Base-by-base conservation (phyloP, 1,139 yeast species). In the Sugiyamaella castrensis region DNA sequence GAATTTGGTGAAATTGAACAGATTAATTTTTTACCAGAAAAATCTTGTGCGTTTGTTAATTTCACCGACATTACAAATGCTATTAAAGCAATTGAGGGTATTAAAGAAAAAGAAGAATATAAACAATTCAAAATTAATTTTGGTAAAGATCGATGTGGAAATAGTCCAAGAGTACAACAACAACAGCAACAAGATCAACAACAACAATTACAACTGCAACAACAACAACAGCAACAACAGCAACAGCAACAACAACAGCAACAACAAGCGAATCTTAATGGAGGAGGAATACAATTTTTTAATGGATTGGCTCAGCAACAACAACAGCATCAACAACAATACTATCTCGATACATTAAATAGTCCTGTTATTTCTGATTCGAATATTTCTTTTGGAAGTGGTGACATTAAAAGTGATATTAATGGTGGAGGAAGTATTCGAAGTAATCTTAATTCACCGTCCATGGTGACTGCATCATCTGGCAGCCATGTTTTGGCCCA, bases 91-190 rank as follows among this genome's bases (percentile, higher is more conserved):
- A 84, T 91, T 58, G 82, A 81, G 49, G 80, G 81, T 56, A 78
- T 82, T 56, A 80, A 79, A 55, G 71, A 72, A 40, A 74, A 75
- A 53, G 71, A 70, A 3, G 71, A 69, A 30, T 80, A 73, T 66
- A 70, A 67, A 53, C 70, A 68, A 54, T 76, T 85, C 57, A 85
- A 83, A 62, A 83, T 89, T 55, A 82, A 86, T 59, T 89, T 84
- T 68, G 98, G 98, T 51, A 92, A 92, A 67, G 97, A 89, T 67
- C 77, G 98, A 62, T 92, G 98, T 69, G 97, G 95, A 28, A 87
- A 88, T 64, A 80, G 83, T 48, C 87, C 88, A 33, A 57, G 70
- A 13, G 51, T 46, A 9, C 24, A 26, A 13, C 31, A 36, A 24
- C 40, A 37, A 19, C 13, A 13, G 15, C 15, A n/a, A 12, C 31